Conservation (phyloP, 768 basidiomycete species). For the Suillus bovinus region DNA sequence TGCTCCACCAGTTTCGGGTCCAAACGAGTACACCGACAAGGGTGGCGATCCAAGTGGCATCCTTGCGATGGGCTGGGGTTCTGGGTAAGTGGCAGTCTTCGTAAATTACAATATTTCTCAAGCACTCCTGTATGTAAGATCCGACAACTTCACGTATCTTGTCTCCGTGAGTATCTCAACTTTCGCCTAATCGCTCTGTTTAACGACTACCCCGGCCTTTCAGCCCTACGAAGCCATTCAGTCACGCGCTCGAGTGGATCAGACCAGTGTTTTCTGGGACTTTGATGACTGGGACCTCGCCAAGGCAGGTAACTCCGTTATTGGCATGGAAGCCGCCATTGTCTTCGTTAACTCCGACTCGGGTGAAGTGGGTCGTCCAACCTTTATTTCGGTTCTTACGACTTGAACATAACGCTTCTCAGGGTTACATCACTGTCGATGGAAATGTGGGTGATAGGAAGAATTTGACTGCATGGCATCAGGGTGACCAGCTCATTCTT, state of each 20-base stretch:
- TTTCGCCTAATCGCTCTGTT: background rate
- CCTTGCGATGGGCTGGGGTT: slow-evolving; percentile 93
- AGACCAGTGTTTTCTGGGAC: slow-evolving; percentile 65
- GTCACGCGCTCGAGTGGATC: slow-evolving; percentile 62
- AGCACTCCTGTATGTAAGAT: slow-evolving; percentile 35
- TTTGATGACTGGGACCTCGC: slow-evolving; percentile 68
- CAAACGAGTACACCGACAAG: slow-evolving; percentile 67
- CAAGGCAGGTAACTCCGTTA: slow-evolving; percentile 47
- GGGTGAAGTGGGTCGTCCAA: slow-evolving; percentile 54
- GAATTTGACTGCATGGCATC: slow-evolving; percentile 42
- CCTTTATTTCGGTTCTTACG: background rate
- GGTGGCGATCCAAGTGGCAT: slow-evolving; percentile 63
- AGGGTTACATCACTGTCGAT: slow-evolving; percentile 57
- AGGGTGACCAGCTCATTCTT: slow-evolving; percentile 42
- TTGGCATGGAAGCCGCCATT: slow-evolving; percentile 60
- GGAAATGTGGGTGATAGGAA: slow-evolving; percentile 45
- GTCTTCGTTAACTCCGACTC: slow-evolving; percentile 85
- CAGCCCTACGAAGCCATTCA: slow-evolving; percentile 85
- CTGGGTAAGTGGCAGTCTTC: slow-evolving; percentile 44
- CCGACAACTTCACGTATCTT: slow-evolving; percentile 76
- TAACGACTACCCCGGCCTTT: background rate
- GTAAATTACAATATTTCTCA: slow-evolving; percentile 34
- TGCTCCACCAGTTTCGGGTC: slow-evolving; percentile 63
- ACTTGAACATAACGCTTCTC: slow-evolving; percentile 21
- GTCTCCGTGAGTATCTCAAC: slow-evolving; percentile 52